A percentile compares a stretch with the other conserved stretches of the same genome.
phyloP scores from a whole-genome alignment of 495 filamentous ascomycete genomes.

The Letharia columbiana region DNA sequence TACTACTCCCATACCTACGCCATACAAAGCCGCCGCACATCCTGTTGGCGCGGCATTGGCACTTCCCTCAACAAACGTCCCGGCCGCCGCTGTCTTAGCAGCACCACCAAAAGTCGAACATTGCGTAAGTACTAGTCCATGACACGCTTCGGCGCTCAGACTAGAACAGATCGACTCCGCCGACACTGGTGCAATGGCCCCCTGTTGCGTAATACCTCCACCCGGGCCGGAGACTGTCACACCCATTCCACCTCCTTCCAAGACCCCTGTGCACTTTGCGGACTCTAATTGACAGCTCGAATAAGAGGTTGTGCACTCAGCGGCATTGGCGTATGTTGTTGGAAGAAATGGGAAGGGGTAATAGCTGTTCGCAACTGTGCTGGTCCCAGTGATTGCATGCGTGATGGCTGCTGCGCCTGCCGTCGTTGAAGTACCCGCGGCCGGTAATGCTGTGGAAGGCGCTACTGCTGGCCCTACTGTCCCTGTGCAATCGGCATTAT shows the following conservation, averaged over 20 bases:
- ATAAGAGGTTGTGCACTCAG: conserved; percentile 59
- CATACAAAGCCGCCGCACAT: conserved; percentile 39
- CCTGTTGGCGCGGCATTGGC: conserved; percentile 30
- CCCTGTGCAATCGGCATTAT: conserved; percentile 53
- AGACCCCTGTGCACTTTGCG: conserved; percentile 49
- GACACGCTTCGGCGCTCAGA: conserved; percentile 51
- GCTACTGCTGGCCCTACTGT: conserved; percentile 37
- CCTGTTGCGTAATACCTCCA: conserved; percentile 43
- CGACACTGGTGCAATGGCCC: conserved; percentile 38
- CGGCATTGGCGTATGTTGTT: conserved; percentile 54
- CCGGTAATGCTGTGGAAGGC: conserved; percentile 27
- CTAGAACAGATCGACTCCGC: conserved; percentile 60
- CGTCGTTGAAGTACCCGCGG: conserved; percentile 26
- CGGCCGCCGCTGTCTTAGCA: conserved; percentile 27
- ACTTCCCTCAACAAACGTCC: conserved; percentile 25
- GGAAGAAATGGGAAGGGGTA: conserved; percentile 62
- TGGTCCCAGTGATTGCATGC: conserved; percentile 20
- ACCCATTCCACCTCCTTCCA: conserved; percentile 47
- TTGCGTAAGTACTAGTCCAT: conserved; percentile 46
- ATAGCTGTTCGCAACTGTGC: conserved; percentile 40
- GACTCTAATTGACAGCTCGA: conserved; percentile 57
- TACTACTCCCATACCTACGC: conserved; percentile 36
- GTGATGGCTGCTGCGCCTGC: conserved; percentile 19
- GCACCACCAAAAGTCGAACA: conserved; percentile 40
- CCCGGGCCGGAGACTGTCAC: conserved; percentile 56